Conservation (phyloP, 305 asterid species). For the Fraxinus ornus region DNA sequence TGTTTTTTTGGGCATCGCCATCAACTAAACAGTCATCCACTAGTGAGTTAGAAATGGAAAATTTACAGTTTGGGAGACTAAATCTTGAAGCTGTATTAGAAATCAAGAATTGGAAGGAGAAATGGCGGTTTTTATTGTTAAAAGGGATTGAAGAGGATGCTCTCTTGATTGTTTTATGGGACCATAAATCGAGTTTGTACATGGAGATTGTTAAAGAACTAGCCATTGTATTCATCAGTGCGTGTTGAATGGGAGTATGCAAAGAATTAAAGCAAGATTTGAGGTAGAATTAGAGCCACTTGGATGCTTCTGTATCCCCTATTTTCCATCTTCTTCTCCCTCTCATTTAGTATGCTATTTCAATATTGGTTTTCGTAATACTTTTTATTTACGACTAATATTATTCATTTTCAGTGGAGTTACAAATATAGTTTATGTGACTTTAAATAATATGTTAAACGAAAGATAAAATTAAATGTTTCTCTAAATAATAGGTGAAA, state of each 20-base stretch:
- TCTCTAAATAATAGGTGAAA: too few relatives aligned
- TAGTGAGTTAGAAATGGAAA: conserved; percentile 34
- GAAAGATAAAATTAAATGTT: too few relatives aligned
- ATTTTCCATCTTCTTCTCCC: not conserved
- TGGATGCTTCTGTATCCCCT: conserved; percentile 3
- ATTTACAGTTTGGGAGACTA: conserved; percentile 16
- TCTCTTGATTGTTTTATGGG: conserved; percentile 14
- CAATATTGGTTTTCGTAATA: not conserved
- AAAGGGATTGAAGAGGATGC: conserved; percentile 23
- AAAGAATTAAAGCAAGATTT: not conserved
- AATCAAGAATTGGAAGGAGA: conserved; percentile 14
- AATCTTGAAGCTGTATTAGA: conserved; percentile 29
- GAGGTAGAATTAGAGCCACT: conserved; percentile 29
- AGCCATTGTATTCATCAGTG: conserved; percentile 38
- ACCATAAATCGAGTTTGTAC: conserved; percentile 35
- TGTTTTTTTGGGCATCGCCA: conserved; percentile 31
- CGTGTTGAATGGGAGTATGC: not conserved
- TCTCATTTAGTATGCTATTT: not conserved
- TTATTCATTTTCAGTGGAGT: too few relatives aligned
- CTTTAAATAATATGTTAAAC: too few relatives aligned
- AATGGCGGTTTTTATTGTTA: conserved; percentile 19
- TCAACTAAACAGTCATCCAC: conserved; percentile 45
- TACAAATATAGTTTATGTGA: too few relatives aligned
- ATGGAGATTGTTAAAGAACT: conserved; percentile 28
- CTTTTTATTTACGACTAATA: too few relatives aligned